These are phyloP conservation scores for Aquilaria yunnanensis DNA, from an alignment of 345 rosid genomes.

Conservation along the genomic window DNA sequence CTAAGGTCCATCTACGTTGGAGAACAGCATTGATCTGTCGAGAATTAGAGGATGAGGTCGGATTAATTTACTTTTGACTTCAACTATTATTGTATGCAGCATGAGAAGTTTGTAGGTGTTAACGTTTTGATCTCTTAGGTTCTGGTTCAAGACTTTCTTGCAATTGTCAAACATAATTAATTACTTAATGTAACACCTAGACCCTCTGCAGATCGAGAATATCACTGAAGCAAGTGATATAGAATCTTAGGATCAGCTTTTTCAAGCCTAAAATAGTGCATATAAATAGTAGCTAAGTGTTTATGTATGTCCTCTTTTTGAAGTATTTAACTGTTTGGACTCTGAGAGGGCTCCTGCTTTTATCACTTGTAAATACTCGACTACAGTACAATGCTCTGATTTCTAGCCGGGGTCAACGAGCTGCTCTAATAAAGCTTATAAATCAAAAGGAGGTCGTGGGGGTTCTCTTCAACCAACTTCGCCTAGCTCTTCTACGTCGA, in stretches of 20 bases:
- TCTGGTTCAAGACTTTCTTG: too few relatives aligned
- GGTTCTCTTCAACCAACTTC: slow-evolving; percentile 91
- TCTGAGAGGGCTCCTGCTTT: slow-evolving; percentile 5
- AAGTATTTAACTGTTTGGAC: slow-evolving; percentile 1
- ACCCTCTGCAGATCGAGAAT: too few relatives aligned
- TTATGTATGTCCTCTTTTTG: not conserved
- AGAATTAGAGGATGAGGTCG: slow-evolving; percentile 93
- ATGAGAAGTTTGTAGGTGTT: too few relatives aligned
- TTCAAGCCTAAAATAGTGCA: not conserved
- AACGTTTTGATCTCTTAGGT: too few relatives aligned
- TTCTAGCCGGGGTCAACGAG: slow-evolving; percentile 57
- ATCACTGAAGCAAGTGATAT: too few relatives aligned
- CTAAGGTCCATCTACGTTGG: slow-evolving; percentile 93
- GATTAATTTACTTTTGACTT: slow-evolving; percentile 6
- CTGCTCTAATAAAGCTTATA: slow-evolving; percentile 65
- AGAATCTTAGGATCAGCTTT: too few relatives aligned
- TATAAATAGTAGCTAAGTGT: not conserved
- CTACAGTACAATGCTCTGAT: slow-evolving; percentile 84
- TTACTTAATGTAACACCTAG: too few relatives aligned
- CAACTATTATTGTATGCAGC: too few relatives aligned
- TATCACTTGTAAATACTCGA: slow-evolving; percentile 6
- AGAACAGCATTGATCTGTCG: slow-evolving; percentile 90
- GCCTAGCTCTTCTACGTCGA: slow-evolving; percentile 82
- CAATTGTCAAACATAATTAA: too few relatives aligned
- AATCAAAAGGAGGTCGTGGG: slow-evolving; percentile 87